These are phyloP conservation scores for Uronychia setigera DNA, from an alignment of 73 alveolate species.

Conservation along the genomic window DNA sequence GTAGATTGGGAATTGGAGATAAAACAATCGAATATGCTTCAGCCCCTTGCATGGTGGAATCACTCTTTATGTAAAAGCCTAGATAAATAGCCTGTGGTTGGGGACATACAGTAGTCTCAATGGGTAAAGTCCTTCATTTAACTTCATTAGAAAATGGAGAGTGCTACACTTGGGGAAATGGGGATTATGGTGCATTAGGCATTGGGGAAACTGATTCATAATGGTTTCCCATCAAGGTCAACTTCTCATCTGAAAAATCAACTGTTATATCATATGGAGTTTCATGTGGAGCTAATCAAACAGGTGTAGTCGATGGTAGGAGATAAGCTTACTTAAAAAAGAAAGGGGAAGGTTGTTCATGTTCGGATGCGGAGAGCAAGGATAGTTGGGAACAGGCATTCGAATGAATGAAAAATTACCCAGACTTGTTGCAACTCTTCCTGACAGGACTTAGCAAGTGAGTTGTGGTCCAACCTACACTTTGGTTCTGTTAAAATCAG, in stretches of 20 bases:
- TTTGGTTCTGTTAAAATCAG: constrained; percentile 72
- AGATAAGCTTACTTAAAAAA: neutral
- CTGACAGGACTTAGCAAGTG: constrained; percentile 59
- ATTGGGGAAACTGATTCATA: neutral
- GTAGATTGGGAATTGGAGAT: constrained; percentile 51
- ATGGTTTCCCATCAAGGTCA: neutral
- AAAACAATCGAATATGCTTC: constrained; percentile 7
- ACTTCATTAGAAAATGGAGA: constrained; percentile 49
- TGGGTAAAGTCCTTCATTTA: neutral
- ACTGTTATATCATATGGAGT: neutral
- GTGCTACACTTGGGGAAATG: constrained; percentile 76
- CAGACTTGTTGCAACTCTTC: neutral
- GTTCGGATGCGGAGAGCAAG: neutral
- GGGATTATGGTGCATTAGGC: constrained; percentile 63
- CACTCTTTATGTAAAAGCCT: constrained; percentile 18
- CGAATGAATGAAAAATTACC: neutral
- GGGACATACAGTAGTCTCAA: constrained; percentile 37
- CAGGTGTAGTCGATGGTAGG: constrained; percentile 1
- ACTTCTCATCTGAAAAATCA: neutral
- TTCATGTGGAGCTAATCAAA: neutral
- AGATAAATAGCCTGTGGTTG: constrained; percentile 65
- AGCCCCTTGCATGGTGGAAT: constrained; percentile 67
- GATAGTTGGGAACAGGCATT: neutral
- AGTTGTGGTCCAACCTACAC: constrained; percentile 89
- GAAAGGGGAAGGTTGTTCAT: neutral